Base-by-base conservation (phyloP, 2,329 filamentous ascomycete genomes). In the Monilinia vaccinii-corymbosi region DNA sequence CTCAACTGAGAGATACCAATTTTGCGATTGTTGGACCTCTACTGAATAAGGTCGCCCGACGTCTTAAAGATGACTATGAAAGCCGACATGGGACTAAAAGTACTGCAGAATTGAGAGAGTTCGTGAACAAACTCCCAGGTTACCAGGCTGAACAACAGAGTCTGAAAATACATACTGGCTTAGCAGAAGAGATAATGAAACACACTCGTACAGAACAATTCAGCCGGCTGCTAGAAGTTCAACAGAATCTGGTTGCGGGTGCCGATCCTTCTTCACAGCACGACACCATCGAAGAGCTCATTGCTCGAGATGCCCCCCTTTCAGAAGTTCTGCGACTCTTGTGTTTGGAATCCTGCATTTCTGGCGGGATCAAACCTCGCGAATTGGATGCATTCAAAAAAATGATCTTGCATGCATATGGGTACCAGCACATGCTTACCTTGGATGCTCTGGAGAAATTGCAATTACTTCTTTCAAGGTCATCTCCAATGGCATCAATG, bases 171-270 rank as follows among this genome's bases (percentile, higher is more conserved):
- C 94, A 99, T 70, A 96, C 92, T 1, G 89, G 88, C 9, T 81
- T 99, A 48, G 91, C 92, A 1, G 94, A 97, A 75, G 93, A 97
- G 66, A 94, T 99, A 58, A 92, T 96, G 79, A 94, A 95, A 70
- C 84, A 91, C 68, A 99, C 94, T 0, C 84, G 89, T 55, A 88
- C 90, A 21, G 93, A 97, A 69, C 83, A 89, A 60, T 99, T 99
- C 77, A 89, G 87, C 65, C 88, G 89, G 62, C 78, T 91, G 44
- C 79, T 99, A 1, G 94, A 97, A 75, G 89, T 97, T 5, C 94
- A 99, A 71, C 94, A 99, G 72, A 97, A 96, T 70, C 82, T 97
- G 48, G 92, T 91, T 28, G 92, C 92, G 0, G 93, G 93, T 36
- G 85, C 89, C 11, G 94, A 97, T 71, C 89, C 93, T 8, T 89